Evolutionary conservation across 805 yeast genomes (phyloP).

Genomic region (Ogataea paraovalis): DNA sequence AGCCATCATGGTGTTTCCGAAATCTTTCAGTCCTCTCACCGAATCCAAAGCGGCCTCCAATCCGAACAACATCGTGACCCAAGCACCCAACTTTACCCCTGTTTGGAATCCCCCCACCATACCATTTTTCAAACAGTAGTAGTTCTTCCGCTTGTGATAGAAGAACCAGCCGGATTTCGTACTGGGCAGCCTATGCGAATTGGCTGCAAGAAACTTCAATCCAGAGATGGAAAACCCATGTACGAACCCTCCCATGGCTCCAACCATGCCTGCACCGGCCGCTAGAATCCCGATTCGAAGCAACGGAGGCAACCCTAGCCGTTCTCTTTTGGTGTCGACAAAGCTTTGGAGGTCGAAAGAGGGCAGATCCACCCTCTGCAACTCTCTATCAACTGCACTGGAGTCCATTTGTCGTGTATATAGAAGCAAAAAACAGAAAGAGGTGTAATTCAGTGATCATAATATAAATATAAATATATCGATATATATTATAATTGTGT

Average conservation of each 20-base stretch:
- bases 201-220: constrained; percentile 65
- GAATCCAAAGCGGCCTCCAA: constrained; percentile 61
- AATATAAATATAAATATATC: too few species aligned
- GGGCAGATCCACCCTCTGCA: not conserved
- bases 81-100: constrained; percentile 38
- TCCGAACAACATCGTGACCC: constrained; percentile 50
- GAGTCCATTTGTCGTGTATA: not conserved
- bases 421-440: too few species aligned
- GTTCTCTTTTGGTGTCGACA: constrained; percentile 22
- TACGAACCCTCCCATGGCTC: constrained; percentile 53
- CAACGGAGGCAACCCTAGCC: constrained; percentile 48
- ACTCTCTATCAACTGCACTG: not conserved
- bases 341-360: constrained; percentile 2
- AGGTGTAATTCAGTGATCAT: too few species aligned
- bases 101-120: constrained; percentile 43
- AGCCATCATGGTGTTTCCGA: constrained; percentile 58
- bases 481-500: too few species aligned
- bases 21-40: constrained; percentile 47
- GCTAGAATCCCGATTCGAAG: constrained; percentile 43
- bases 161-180: constrained; percentile 85
- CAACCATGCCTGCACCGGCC: constrained; percentile 37
- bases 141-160: constrained; percentile 79
- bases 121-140: constrained; percentile 61
- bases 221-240: constrained; percentile 55
- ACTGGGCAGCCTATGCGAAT: constrained; percentile 75